Evolutionary conservation across 1,139 yeast genomes (phyloP).

Genomic region (Kurtzmaniella natalensis): DNA sequence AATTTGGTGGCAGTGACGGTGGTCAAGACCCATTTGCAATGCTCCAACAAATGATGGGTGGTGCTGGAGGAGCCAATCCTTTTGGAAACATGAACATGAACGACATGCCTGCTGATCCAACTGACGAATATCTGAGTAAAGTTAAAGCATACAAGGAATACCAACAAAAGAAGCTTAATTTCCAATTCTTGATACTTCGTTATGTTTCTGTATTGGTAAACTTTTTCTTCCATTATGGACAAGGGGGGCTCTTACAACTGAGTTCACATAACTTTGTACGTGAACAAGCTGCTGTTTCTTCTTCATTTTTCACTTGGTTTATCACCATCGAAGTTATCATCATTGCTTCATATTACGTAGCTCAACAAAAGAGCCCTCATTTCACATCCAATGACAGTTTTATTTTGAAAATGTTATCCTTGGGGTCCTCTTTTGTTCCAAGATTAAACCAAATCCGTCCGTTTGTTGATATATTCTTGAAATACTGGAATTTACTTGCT

Average conservation of each 20-base stretch:
- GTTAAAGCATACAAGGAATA: conserved; percentile 28
- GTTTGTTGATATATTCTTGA: conserved; percentile 24
- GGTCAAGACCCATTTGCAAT: conserved; percentile 25
- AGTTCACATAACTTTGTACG: conserved; percentile 26
- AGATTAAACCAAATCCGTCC: conserved; percentile 27
- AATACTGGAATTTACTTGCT: conserved; percentile 35
- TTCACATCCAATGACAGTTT: conserved; percentile 23
- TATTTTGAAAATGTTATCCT: conserved; percentile 26
- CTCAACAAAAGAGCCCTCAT: conserved; percentile 23
- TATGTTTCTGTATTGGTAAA: conserved; percentile 22
- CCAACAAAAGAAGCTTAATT: conserved; percentile 30
- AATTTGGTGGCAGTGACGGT: background rate
- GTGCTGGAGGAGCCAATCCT: conserved; percentile 10
- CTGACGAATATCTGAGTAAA: conserved; percentile 27
- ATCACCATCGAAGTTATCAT: conserved; percentile 31
- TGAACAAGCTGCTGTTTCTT: conserved; percentile 14
- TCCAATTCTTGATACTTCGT: conserved; percentile 30
- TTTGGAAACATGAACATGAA: conserved; percentile 11
- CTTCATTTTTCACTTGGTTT: conserved; percentile 26
- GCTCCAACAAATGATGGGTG: conserved; percentile 26
- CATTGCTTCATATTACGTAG: conserved; percentile 30
- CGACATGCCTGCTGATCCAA: conserved; percentile 12
- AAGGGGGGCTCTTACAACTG: conserved; percentile 17
- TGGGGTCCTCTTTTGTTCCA: conserved; percentile 37
- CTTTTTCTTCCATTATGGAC: conserved; percentile 31